These are phyloP conservation scores for Solanum chmielewskii DNA, from an alignment of 257 asterid species.

Conservation along the genomic window DNA sequence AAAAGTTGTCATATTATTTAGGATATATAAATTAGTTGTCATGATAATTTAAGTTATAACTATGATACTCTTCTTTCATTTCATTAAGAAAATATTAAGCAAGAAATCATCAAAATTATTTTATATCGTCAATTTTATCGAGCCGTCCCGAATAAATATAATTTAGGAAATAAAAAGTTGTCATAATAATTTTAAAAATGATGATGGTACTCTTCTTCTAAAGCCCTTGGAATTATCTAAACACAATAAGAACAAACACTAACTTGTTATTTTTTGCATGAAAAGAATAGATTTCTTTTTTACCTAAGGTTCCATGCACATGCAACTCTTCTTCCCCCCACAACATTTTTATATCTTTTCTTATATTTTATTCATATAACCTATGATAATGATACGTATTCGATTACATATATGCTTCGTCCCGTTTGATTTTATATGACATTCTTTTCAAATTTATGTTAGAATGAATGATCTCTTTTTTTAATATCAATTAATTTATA, in stretches of 20 bases:
- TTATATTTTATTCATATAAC: not conserved
- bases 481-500: no score
- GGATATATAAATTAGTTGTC: not conserved
- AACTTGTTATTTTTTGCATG: conserved; percentile 37
- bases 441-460: not conserved
- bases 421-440: not conserved
- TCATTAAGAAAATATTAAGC: not conserved
- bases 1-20: not conserved
- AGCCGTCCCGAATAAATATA: not conserved
- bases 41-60: not conserved
- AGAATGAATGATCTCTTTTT: not conserved
- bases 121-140: not conserved
- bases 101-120: not conserved
- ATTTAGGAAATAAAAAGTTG: not conserved
- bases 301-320: conserved; percentile 36
- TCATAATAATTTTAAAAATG: not conserved
- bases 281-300: conserved; percentile 33
- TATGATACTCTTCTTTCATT: not conserved
- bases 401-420: not conserved
- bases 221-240: conserved; percentile 29
- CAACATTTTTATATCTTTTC: not conserved
- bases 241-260: conserved; percentile 37
- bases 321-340: conserved; percentile 20
- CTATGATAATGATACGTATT: not conserved
- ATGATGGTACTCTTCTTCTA: conserved; percentile 38